Evolutionary conservation across 2,329 filamentous ascomycete genomes (phyloP).

Genomic region (Aspergillus floridensis): DNA sequence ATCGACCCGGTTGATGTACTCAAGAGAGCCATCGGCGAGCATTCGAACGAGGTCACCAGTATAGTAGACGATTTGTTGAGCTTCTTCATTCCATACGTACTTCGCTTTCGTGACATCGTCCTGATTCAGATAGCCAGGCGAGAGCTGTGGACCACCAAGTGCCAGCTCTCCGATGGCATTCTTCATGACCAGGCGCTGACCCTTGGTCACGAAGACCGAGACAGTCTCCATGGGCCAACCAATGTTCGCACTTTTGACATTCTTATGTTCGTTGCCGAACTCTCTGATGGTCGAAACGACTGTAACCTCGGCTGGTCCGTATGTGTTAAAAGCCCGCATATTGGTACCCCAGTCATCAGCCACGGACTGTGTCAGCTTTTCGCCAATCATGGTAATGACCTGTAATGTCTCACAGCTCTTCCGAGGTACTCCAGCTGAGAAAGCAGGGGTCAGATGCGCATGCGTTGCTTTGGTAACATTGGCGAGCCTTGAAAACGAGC

Average conservation of each 20-base stretch:
- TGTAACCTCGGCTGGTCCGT: slow-evolving; percentile 41
- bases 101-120: slow-evolving; percentile 29
- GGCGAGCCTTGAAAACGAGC: slow-evolving; percentile 26
- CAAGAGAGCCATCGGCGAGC: slow-evolving; percentile 25
- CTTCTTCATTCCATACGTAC: slow-evolving; percentile 31
- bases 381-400: slow-evolving; percentile 37
- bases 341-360: slow-evolving; percentile 39
- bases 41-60: slow-evolving; percentile 34
- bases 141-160: slow-evolving; percentile 31
- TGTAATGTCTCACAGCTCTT: slow-evolving; percentile 29
- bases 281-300: slow-evolving; percentile 33
- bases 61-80: slow-evolving; percentile 28
- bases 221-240: slow-evolving; percentile 33
- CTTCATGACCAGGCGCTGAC: slow-evolving; percentile 25
- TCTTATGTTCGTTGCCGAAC: slow-evolving; percentile 26
- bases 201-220: slow-evolving; percentile 29
- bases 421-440: slow-evolving; percentile 29
- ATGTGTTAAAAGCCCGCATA: slow-evolving; percentile 39
- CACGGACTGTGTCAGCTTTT: slow-evolving; percentile 32
- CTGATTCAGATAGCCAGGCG: slow-evolving; percentile 31
- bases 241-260: slow-evolving; percentile 30
- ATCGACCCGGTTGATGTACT: slow-evolving; percentile 29
- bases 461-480: slow-evolving; percentile 29
- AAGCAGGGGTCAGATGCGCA: slow-evolving; percentile 33
- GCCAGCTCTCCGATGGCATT: slow-evolving; percentile 30